Evolutionary conservation across 1,284 basidiomycete species (phyloP), one percentile per base, ranked within the genome.

Genomic region (Cryptococcus sp.): DNA sequence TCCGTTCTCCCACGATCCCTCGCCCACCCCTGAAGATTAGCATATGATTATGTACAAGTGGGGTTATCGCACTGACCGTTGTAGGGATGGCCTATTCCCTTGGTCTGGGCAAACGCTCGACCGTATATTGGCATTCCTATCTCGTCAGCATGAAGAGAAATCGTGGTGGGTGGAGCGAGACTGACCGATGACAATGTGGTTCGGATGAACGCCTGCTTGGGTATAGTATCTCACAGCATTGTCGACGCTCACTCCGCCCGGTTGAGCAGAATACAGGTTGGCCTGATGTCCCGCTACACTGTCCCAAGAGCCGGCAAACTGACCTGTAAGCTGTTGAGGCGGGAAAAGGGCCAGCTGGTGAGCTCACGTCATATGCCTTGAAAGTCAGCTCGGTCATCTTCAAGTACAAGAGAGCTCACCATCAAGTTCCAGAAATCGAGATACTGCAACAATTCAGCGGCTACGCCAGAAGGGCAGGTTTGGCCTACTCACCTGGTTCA

Each of bases 371-470:
- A 57, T 88, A 88, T 7, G 84, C 83, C 83, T 85, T 19, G 21
- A 21, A 26, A 24, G 51, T 43, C 56, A 33, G 53, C 48, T 14
- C 14, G 49, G 26, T 14, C 11, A 37, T 3, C 46, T 23, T 23
- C 22, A 33, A 19, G 24, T 36, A 9, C 32, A 19, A 24, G 10
- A 9, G 19, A 34, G 37, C 71, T 58, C 62, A 88, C 83, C 91
- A 97, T 95, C 48, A 97, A 71, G 69, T 94, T 93, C 89, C 89
- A 94, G 73, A 85, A 90, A 36, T 79, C 81, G 39, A 94, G 73
- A 22, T 73, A 72, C 50, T 59, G 47, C 26, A 9, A 21, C n/a
- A n/a, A n/a, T n/a, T n/a, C n/a, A n/a, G n/a, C n/a, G n/a, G n/a
- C n/a, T n/a, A n/a, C n/a, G n/a, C n/a, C n/a, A n/a, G n/a, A n/a